Evolutionary conservation across 768 basidiomycete species (phyloP), one percentile per base, ranked within the genome.

Genomic region (Rubroboletus pulcherrimus): DNA sequence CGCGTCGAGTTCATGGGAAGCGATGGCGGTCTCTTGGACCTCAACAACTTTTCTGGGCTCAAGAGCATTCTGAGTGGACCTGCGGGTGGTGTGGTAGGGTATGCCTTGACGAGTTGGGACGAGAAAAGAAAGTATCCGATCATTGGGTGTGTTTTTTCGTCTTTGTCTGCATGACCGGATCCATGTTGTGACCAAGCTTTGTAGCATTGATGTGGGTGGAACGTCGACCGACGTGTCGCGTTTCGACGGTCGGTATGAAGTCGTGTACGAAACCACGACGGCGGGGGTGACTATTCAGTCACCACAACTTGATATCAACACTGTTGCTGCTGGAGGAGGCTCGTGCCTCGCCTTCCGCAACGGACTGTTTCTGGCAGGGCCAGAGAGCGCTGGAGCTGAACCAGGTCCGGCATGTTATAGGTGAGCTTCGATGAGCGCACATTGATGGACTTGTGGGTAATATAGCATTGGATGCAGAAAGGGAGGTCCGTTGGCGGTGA

Each of bases 201-300:
- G 26, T 57, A 93, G 91, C 7, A 74, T 94, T 54, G 93, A 95
- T 60, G 89, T 95, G n/a, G 93, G 94, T 5, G 94, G 95, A 14
- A 98, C 96, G 0, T 93, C 90, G 0, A 97, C 95, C 0, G 95
- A 98, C 65, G 95, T 97, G 3, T 96, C 93, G 7, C 83, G 96
- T 34, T 98, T 88, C 67, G 89, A 89, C 17, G 96, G 94, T 0
- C 79, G 88, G 33, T 94, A 93, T 66, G 94, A 98, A 68, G 80
- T 92, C 17, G 92, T 96, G 3, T 96, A 93, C 65, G 95, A 98
- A 70, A 94, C 95, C 0, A 96, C 94, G 0, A 98, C 95, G 0
- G 95, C 95, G 0, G 93, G 94, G 1, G 87, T 97, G 19, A 89
- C 89, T 0, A 91, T 98, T 49, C 92, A 95, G 66, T 89, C 87